Conservation (phyloP, 495 filamentous ascomycete species). For the Aspergillus indologenus region DNA sequence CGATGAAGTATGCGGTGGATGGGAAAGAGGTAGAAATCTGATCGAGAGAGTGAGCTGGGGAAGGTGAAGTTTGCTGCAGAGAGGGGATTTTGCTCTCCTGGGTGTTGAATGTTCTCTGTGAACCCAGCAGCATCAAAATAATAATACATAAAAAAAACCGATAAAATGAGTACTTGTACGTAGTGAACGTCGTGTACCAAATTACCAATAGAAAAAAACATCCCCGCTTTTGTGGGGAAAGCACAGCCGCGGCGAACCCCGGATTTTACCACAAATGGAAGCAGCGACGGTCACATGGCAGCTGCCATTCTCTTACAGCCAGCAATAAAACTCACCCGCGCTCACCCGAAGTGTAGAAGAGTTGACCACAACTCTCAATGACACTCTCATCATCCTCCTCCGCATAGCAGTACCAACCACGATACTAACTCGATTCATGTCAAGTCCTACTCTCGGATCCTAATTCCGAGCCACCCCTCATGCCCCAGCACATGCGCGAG, state of each 20-base stretch:
- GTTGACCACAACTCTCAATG: background rate
- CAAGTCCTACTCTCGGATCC: background rate
- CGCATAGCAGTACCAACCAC: no score
- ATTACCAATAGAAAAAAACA: no score
- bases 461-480: background rate
- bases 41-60: background rate
- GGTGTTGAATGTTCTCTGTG: no score
- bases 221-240: no score
- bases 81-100: background rate
- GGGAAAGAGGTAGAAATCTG: background rate
- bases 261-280: no score
- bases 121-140: no score
- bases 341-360: background rate
- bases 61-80: background rate
- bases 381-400: background rate
- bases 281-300: no score
- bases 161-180: no score
- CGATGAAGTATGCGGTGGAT: slow-evolving; percentile 5
- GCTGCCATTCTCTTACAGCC: no score
- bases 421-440: background rate
- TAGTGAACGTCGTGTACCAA: no score
- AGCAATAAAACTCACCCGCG: background rate
- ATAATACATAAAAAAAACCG: no score
- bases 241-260: no score
- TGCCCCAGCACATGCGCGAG: slow-evolving; percentile 2